Evolutionary conservation across 2,329 filamentous ascomycete species (phyloP), one percentile per base, ranked within the genome.

Genomic region (Dryadomyces quercus-mongolicae): DNA sequence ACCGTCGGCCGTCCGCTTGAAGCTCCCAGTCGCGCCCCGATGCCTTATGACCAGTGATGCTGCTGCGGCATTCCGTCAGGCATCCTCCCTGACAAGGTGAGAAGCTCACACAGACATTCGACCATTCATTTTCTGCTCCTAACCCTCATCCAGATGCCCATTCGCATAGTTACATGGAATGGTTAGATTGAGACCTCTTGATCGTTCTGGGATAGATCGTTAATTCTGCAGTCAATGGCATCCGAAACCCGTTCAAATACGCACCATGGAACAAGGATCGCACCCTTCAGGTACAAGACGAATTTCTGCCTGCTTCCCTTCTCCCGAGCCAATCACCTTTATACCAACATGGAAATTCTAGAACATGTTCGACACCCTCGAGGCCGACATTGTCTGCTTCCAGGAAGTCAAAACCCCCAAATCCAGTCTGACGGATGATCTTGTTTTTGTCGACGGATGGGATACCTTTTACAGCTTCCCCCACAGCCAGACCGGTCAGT

Each of bases 401-500:
- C 93, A 98, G 68, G 93, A 97, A 69, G 84, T 89, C 46, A 98
- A 97, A 70, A 96, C 97, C 44, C 93, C 97, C 65, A 80, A 86
- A 55, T 95, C 95, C 66, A 91, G 96, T 61, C 74, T 98, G 1
- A 78, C 76, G 44, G 93, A 97, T 75, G 93, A 97, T 62, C 97
- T 97, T 89, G 91, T 97, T 10, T 74, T 97, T 38, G 82, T 97
- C 0, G 83, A 88, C 0, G 93, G 93, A 13, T 98, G 92, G 92
- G 93, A 98, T 66, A 91, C 91, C 60, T 95, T 85, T 70, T 96
- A 96, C 70, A 96, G 90, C 66, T 74, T 98, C 22, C 93, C 93
- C 0, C 89, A 85, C 65, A 78, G 94, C 65, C 97, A 97, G 68
- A 97, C 96, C 74, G 92, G 89, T 85, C 70, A 31, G 59, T 49